Percentiles rank a stretch among this genome's conserved stretches.
Evolutionary conservation across 2,329 filamentous ascomycete genomes (phyloP).

Genomic region (Uncinocarpus reesii): DNA sequence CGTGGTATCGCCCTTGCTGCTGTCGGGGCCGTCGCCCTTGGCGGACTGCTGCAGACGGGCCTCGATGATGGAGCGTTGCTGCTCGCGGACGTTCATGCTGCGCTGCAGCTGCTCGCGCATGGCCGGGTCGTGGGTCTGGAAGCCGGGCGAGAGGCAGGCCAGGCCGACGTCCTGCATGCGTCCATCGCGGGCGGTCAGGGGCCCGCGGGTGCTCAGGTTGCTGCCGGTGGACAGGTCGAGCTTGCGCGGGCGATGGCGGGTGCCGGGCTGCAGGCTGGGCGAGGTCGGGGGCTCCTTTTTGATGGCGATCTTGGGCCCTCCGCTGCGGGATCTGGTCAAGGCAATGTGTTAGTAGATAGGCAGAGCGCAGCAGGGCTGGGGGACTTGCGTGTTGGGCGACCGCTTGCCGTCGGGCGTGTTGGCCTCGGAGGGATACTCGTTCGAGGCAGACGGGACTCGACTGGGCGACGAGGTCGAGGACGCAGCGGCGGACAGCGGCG

Average conservation of each 20-base stretch:
- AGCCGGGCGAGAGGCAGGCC: constrained; percentile 88
- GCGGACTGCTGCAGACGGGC: constrained; percentile 78
- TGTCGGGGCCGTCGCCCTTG: constrained; percentile 59
- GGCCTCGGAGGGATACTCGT: constrained; percentile 29
- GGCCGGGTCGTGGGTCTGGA: constrained; percentile 89
- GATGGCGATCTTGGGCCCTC: constrained; percentile 71
- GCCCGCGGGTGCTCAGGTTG: constrained; percentile 56
- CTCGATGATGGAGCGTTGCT: constrained; percentile 92
- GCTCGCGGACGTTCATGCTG: constrained; percentile 84
- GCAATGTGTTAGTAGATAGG: too few relatives aligned
- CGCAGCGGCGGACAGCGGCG: constrained; percentile 28
- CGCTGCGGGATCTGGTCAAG: constrained; percentile 27
- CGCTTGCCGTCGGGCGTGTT: constrained; percentile 41
- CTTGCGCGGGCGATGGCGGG: constrained; percentile 42
- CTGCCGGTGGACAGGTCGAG: constrained; percentile 37
- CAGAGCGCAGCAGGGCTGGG: too few relatives aligned
- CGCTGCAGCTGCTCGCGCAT: constrained; percentile 94
- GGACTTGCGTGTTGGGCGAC: constrained; percentile 44
- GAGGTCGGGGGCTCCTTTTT: constrained; percentile 88
- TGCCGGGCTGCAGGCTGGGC: constrained; percentile 59
- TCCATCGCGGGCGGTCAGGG: constrained; percentile 64
- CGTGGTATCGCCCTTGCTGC: constrained; percentile 40
- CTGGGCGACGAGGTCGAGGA: constrained; percentile 29
- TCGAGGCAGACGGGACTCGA: constrained; percentile 21
- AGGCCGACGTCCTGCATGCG: constrained; percentile 87